Base-by-base conservation (phyloP, 2,329 filamentous ascomycete genomes). In the Trichothecium roseum region DNA sequence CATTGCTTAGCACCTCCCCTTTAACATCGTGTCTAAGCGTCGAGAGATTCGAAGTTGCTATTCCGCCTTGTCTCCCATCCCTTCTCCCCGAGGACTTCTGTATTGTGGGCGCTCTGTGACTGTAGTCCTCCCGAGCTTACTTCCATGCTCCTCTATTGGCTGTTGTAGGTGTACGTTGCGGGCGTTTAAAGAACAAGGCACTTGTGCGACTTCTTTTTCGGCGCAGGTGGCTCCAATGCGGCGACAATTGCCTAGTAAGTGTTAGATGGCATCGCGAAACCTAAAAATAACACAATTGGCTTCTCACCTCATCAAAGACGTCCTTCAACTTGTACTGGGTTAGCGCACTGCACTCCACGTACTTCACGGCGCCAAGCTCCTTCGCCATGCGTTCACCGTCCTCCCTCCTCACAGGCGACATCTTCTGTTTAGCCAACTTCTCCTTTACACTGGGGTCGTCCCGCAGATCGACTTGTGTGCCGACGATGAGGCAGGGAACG, bases 311-410 rank as follows among this genome's bases (percentile, higher is more conserved):
- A 54, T 98, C 91, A 63, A 98, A 98, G 14, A 98, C 91, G 56
- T 96, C 91, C 72, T 98, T 98, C 46, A 98, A 68, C 66, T 95
- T 95, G 68, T 88, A 95, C 68, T 98, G 91, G 43, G 91, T 96
- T 60, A 98, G 67, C 39, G 91, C 91, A 56, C 88, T 95, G 69
- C 91, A 98, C 67, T 98, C 91, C 45, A 96, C 91, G 52, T 98
- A 98, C 70, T 95, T 96, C 51, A 98, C 86, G 5, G 91, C 91
- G 42, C 87, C 87, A n/a, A 96, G 67, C 44, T 96, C 89, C 68
- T 89, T 94, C 3, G 91, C 89, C 86, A 96, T 95, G 49, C 79
- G 73, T 61, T 96, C 89, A 36, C 91, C 91, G 47, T 95, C 88
- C 60, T 94, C 87, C 60, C 84, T 87, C 56, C 78, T 76, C 41